These are phyloP conservation scores for Pleurotus tuber-regium DNA, from an alignment of 768 basidiomycete species.

Conservation along the genomic window DNA sequence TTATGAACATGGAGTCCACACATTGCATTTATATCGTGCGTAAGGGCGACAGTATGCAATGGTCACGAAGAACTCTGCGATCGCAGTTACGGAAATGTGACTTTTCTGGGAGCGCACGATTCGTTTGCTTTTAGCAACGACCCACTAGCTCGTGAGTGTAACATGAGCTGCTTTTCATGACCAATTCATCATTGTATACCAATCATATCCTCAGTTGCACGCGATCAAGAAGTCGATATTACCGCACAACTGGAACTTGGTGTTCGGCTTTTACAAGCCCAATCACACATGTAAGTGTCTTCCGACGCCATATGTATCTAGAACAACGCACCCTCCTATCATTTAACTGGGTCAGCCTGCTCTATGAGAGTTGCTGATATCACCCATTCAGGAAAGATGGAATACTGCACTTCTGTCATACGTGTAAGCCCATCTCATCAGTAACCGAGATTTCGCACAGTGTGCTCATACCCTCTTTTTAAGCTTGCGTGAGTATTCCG, in stretches of 20 bases:
- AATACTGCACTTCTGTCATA: slow-evolving; percentile 65
- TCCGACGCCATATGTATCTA: too few relatives aligned
- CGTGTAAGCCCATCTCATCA: too few relatives aligned
- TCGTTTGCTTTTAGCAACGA: slow-evolving; percentile 49
- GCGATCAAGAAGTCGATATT: slow-evolving; percentile 52
- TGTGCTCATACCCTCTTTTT: too few relatives aligned
- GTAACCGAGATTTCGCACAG: too few relatives aligned
- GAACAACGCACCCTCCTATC: too few relatives aligned
- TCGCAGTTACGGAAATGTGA: slow-evolving; percentile 50
- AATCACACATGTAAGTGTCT: slow-evolving; percentile 42
- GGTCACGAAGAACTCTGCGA: slow-evolving; percentile 61
- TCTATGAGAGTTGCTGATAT: too few relatives aligned
- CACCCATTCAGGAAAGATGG: slow-evolving; percentile 29
- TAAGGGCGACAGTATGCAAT: slow-evolving; percentile 54
- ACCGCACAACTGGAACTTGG: slow-evolving; percentile 46
- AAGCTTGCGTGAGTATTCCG: slow-evolving; percentile 32
- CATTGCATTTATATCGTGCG: too few relatives aligned
- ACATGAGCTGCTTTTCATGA: background rate
- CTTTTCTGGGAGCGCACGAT: slow-evolving; percentile 51
- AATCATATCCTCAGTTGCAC: slow-evolving; percentile 16
- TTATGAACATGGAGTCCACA: too few relatives aligned
- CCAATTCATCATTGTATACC: background rate
- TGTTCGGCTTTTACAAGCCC: slow-evolving; percentile 56
- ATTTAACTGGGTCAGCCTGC: too few relatives aligned
- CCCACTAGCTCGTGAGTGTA: slow-evolving; percentile 41